Conservation (phyloP, 495 filamentous ascomycete genomes). For the Friedmanniomyces simplex region DNA sequence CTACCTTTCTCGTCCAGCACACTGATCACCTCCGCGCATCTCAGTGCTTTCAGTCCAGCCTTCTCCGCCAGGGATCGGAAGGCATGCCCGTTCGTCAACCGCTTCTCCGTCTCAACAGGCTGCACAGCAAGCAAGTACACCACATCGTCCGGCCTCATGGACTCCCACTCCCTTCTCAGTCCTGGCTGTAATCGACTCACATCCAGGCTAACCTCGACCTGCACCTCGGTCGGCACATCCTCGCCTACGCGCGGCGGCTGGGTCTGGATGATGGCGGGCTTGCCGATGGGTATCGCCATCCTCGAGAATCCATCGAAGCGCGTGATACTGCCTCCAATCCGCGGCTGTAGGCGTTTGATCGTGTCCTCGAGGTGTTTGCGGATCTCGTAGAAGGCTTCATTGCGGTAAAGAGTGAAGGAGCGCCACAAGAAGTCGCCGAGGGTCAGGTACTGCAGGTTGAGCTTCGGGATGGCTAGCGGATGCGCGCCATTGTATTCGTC, state of each 20-base stretch:
- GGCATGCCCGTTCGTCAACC: slow-evolving; percentile 44
- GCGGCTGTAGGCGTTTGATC: slow-evolving; percentile 66
- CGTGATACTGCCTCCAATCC: slow-evolving; percentile 48
- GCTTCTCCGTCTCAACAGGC: slow-evolving; percentile 40
- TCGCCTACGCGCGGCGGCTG: slow-evolving; percentile 77
- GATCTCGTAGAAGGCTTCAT: slow-evolving; percentile 90
- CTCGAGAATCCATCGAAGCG: slow-evolving; percentile 77
- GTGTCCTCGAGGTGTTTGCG: slow-evolving; percentile 78
- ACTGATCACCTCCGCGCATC: slow-evolving; percentile 80
- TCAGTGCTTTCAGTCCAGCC: slow-evolving; percentile 56
- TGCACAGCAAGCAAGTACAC: slow-evolving; percentile 76
- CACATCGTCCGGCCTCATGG: slow-evolving; percentile 76
- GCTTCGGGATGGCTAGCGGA: slow-evolving; percentile 83
- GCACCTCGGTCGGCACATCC: slow-evolving; percentile 70
- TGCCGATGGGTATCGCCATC: slow-evolving; percentile 81
- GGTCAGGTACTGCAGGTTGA: slow-evolving; percentile 92
- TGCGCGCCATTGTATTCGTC: slow-evolving; percentile 82
- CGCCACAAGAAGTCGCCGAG: slow-evolving; percentile 94
- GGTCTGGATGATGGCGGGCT: slow-evolving; percentile 80
- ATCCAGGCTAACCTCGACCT: slow-evolving; percentile 83
- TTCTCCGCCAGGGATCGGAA: slow-evolving; percentile 44
- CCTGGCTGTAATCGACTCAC: slow-evolving; percentile 63
- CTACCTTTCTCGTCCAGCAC: slow-evolving; percentile 82
- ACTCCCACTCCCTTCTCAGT: slow-evolving; percentile 82
- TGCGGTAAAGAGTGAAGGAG: slow-evolving; percentile 77